A percentile compares a stretch with the other conserved stretches of the same genome.
These are phyloP conservation scores for Iberis pinnata DNA, from an alignment of 345 rosid genomes.

Conservation along the genomic window DNA sequence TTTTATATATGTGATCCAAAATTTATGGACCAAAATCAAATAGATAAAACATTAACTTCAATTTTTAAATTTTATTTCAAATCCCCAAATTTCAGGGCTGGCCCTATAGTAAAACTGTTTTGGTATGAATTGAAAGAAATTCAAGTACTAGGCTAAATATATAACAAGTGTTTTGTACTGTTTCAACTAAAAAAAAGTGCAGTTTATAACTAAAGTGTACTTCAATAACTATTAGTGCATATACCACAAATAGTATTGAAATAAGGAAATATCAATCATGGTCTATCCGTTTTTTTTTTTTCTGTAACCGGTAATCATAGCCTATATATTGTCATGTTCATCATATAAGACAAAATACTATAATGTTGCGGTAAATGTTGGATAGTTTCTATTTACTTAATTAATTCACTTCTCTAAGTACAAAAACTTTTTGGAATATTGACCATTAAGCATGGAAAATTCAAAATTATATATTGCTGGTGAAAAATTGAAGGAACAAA, in stretches of 20 bases:
- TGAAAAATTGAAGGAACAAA: not conserved
- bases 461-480: not conserved
- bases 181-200: not conserved
- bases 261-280: constrained; percentile 10
- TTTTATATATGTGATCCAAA: too few species aligned
- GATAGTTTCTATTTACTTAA: not conserved
- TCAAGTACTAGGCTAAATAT: not conserved
- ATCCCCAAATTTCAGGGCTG: too few species aligned
- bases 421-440: too few species aligned
- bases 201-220: not conserved
- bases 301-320: not conserved
- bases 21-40: too few species aligned
- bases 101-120: too few species aligned
- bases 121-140: too few species aligned
- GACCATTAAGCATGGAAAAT: not conserved
- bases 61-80: too few species aligned
- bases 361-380: not conserved
- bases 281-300: too few species aligned
- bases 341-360: constrained; percentile 16
- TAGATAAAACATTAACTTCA: too few species aligned
- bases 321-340: not conserved
- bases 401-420: not conserved
- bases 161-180: not conserved
- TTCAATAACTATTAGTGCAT: not conserved
- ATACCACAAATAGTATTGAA: not conserved